Conservation (phyloP, 176 grass and related monocot species). For the Elymus sibiricus region DNA sequence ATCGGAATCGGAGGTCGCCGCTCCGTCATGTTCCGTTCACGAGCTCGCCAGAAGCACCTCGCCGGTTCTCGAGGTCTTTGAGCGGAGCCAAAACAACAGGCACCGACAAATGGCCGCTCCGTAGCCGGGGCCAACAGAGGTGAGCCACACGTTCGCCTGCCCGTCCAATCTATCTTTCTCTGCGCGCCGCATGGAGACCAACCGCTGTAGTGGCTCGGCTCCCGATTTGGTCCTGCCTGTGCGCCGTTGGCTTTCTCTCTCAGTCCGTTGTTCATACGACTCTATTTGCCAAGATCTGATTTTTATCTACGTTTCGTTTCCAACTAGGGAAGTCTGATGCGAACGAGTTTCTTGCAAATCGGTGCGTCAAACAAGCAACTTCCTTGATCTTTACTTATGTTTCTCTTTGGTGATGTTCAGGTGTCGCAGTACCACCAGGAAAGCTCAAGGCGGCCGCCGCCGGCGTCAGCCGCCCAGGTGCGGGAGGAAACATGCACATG, state of each 20-base stretch:
- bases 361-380: neutral
- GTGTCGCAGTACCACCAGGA: conserved; percentile 17
- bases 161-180: neutral
- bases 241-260: neutral
- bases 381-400: neutral
- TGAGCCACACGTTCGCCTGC: neutral
- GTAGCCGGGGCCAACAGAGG: conserved; percentile 52
- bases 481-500: conserved; percentile 31
- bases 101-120: conserved; percentile 51
- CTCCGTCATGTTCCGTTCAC: no score
- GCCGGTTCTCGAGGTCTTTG: neutral
- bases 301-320: neutral
- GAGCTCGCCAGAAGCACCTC: no score
- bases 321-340: neutral
- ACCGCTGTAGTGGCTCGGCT: neutral
- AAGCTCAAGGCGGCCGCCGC: conserved; percentile 41
- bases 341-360: neutral
- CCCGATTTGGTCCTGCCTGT: neutral
- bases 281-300: neutral
- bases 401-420: conserved; percentile 20
- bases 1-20: neutral
- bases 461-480: neutral
- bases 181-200: neutral
- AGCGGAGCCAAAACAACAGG: neutral
- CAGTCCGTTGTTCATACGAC: neutral